Percentiles rank a stretch among this genome's conserved stretches.
Conservation (phyloP, 2,329 filamentous ascomycete genomes). For the Nemania sp. region DNA sequence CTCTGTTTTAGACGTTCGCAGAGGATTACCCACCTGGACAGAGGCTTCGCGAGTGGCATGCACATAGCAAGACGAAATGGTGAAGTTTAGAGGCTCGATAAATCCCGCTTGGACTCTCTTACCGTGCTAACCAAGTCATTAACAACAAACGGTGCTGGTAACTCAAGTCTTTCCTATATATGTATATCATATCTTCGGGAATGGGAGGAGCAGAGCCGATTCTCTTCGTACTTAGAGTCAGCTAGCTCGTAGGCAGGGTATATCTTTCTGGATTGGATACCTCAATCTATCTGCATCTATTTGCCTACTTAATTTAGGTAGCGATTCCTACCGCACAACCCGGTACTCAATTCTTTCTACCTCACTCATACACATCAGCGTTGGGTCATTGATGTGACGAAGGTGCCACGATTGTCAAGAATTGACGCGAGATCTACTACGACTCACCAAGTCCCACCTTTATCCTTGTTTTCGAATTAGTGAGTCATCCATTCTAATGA, state of each 20-base stretch:
- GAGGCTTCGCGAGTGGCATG: constrained; percentile 16
- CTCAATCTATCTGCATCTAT: constrained; percentile 3
- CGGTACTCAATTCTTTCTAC: neutral
- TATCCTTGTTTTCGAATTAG: neutral
- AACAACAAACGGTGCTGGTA: neutral
- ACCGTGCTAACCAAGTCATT: neutral
- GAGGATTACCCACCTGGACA: constrained; percentile 27
- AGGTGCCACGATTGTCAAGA: neutral
- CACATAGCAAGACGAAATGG: constrained; percentile 21
- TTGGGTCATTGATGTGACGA: neutral
- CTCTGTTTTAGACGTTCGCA: constrained; percentile 40
- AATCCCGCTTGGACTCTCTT: neutral
- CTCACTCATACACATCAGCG: neutral
- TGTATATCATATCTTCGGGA: neutral
- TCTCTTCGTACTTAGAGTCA: neutral
- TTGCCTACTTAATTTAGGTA: too few relatives aligned
- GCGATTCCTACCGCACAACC: neutral
- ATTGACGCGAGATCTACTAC: neutral
- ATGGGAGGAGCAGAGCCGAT: neutral
- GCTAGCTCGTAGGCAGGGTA: neutral
- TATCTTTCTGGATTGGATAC: constrained; percentile 10
- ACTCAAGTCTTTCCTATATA: neutral
- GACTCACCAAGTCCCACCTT: neutral
- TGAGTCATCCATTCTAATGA: neutral
- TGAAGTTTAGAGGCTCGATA: constrained; percentile 15